A percentile compares a stretch with the other conserved stretches of the same genome.
Evolutionary conservation across 768 basidiomycete species (phyloP).

Genomic region (Strobilomyces echinocephalus): DNA sequence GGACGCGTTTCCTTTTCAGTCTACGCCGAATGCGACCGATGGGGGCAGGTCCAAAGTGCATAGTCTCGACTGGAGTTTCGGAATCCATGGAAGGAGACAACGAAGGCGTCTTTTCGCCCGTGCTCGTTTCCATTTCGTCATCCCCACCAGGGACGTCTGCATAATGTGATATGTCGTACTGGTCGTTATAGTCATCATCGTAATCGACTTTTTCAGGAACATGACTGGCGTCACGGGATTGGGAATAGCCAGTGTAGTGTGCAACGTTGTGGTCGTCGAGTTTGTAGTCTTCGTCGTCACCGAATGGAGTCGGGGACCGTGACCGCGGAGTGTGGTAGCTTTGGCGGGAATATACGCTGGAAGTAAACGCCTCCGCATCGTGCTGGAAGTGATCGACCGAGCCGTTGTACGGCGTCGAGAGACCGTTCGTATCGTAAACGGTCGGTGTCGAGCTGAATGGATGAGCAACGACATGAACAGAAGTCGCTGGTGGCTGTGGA

Average conservation of each 20-base stretch:
- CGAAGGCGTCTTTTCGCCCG: conserved; percentile 24
- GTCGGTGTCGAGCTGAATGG: conserved; percentile 22
- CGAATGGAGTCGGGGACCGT: conserved; percentile 71
- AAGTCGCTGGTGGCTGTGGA: conserved; percentile 20
- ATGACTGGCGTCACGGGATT: conserved; percentile 11
- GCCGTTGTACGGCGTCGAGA: conserved; percentile 32
- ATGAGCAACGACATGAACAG: conserved; percentile 17
- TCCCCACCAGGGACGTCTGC: conserved; percentile 21
- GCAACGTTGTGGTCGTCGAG: conserved; percentile 52
- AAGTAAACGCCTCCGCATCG: conserved; percentile 66
- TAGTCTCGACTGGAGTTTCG: conserved; percentile 57
- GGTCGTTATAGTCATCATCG: conserved; percentile 12
- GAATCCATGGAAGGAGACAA: conserved; percentile 34
- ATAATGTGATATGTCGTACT: conserved; percentile 32
- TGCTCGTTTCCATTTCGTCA: conserved; percentile 15
- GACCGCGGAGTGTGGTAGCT: conserved; percentile 54
- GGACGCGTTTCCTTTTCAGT: conserved; percentile 76
- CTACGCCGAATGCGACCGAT: conserved; percentile 71
- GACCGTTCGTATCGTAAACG: conserved; percentile 15
- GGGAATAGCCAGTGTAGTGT: conserved; percentile 47
- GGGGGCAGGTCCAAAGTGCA: conserved; percentile 87
- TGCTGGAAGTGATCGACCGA: conserved; percentile 55
- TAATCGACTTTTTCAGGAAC: conserved; percentile 23
- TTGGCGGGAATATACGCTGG: conserved; percentile 50
- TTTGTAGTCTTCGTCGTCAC: conserved; percentile 68